phyloP scores from a whole-genome alignment of 2,329 filamentous ascomycete genomes.

The Rhytidhysteron rufulum region DNA sequence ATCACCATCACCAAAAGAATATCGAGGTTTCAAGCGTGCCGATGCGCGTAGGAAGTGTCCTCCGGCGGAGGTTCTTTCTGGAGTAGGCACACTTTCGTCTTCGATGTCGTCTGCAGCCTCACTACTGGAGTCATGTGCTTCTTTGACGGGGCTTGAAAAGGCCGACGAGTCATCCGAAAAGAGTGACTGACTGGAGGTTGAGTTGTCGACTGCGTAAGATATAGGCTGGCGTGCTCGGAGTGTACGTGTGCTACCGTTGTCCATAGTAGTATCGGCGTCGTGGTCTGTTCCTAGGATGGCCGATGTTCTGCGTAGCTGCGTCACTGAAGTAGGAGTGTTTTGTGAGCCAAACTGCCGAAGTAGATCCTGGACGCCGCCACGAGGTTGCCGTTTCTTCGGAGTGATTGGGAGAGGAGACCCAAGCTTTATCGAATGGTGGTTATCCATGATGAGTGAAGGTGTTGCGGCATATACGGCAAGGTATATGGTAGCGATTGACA shows the following conservation, averaged over 20 bases:
- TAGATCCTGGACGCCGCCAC: conserved; percentile 16
- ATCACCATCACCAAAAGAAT: background rate
- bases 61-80: background rate
- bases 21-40: background rate
- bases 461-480: no score
- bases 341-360: conserved; percentile 28
- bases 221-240: conserved; percentile 1
- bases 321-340: conserved; percentile 27
- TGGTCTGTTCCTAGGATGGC: no score
- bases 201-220: conserved; percentile 5
- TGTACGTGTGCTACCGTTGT: background rate
- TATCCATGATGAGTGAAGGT: conserved; percentile 16
- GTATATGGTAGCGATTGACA: no score
- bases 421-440: conserved; percentile 10
- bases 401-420: conserved; percentile 20
- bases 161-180: background rate
- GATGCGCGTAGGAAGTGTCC: conserved; percentile 2
- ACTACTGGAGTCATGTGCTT: conserved; percentile 1
- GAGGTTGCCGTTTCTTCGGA: conserved; percentile 18
- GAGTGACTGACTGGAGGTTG: conserved; percentile 6
- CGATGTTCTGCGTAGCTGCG: conserved; percentile 21
- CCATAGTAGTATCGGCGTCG: conserved; percentile 2
- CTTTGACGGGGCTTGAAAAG: conserved; percentile 4
- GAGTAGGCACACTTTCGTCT: conserved; percentile 3
- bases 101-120: conserved; percentile 5